Base-by-base conservation (phyloP, 2,329 filamentous ascomycete species). In the Penicillium sp. region DNA sequence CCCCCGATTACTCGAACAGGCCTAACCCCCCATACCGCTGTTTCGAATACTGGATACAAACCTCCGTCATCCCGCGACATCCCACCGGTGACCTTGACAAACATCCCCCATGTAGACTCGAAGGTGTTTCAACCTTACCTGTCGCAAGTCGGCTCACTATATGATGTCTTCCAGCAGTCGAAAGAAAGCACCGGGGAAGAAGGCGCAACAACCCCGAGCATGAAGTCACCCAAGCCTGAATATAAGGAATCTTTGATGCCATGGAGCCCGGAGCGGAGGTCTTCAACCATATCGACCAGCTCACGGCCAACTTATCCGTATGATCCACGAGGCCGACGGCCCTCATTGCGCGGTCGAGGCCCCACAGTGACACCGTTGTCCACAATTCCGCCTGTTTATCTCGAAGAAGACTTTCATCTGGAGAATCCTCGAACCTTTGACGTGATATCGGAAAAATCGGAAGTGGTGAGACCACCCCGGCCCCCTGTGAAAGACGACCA, bases 361-460 rank as follows among this genome's bases (percentile, higher is more conserved):
- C 89, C 92, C 57, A 89, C 89, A 0, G 86, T 89, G 1, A 91
- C 94, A 1, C 94, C 92, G 0, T 73, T 99, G 26, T 94, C 92
- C 4, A 97, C 92, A 0, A 96, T 99, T 42, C 94, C 94, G 0
- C 84, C 79, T 47, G 90, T 99, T 11, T 99, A 97, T 70, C 97
- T 97, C 65, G 94, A 97, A 51, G 89, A 96, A 31, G 87, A 92
- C 65, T 99, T 99, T 64, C 93, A 91, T 66, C 82, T 99, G 7
- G 94, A 99, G 69, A 97, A 99, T 60, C 94, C 94, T 0, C 85
- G 94, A 49, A 97, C 89, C 0, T 99, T 99, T 70, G 94, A 99
- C 70, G 86, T 97, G 25, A 92, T 99, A 14, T 97, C 92, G 69
- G 94, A 99, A 73, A 85, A 92, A 56, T 96, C 94, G 11, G 93